phyloP scores from a whole-genome alignment of 2,329 filamentous ascomycete genomes.

The Fusarium musae region DNA sequence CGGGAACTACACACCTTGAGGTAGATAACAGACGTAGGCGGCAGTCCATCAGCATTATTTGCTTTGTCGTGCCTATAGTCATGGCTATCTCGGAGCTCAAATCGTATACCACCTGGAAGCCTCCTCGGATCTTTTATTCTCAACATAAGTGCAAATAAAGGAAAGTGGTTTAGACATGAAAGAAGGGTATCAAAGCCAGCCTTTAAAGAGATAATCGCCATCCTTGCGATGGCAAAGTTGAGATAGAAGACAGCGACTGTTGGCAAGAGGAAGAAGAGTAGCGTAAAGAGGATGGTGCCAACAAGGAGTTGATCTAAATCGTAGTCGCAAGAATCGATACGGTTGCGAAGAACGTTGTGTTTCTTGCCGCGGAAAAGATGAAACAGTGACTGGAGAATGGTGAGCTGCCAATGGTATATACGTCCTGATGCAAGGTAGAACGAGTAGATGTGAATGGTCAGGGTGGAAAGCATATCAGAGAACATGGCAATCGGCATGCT shows the following conservation, averaged over 20 bases:
- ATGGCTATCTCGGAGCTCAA: slow-evolving; percentile 84
- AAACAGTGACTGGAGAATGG: slow-evolving; percentile 96
- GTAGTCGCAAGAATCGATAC: slow-evolving; percentile 99
- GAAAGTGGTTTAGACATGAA: slow-evolving; percentile 96
- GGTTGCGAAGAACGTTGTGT: slow-evolving; percentile 94
- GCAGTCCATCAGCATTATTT: slow-evolving; percentile 58
- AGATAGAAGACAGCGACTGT: slow-evolving; percentile 97
- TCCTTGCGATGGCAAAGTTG: slow-evolving; percentile 92
- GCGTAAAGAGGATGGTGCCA: slow-evolving; percentile 94
- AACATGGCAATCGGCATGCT: slow-evolving; percentile 97
- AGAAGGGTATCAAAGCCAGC: slow-evolving; percentile 90
- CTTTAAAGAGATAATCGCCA: slow-evolving; percentile 94
- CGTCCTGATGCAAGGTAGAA: slow-evolving; percentile 97
- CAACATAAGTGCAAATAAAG: slow-evolving; percentile 95
- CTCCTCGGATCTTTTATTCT: slow-evolving; percentile 91
- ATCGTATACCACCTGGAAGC: slow-evolving; percentile 87
- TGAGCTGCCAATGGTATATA: slow-evolving; percentile 99
- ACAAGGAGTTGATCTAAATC: slow-evolving; percentile 96
- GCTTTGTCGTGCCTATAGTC: slow-evolving; percentile 55
- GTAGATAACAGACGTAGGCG: slow-evolving; percentile 83
- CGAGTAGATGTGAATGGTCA: slow-evolving; percentile 96
- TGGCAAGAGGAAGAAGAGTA: slow-evolving; percentile 93
- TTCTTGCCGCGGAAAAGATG: slow-evolving; percentile 99
- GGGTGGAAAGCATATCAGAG: slow-evolving; percentile 88
- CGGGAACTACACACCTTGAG: slow-evolving; percentile 72